Conservation (phyloP, 2,329 filamentous ascomycete species). For the Sarocladiaceae sp. region DNA sequence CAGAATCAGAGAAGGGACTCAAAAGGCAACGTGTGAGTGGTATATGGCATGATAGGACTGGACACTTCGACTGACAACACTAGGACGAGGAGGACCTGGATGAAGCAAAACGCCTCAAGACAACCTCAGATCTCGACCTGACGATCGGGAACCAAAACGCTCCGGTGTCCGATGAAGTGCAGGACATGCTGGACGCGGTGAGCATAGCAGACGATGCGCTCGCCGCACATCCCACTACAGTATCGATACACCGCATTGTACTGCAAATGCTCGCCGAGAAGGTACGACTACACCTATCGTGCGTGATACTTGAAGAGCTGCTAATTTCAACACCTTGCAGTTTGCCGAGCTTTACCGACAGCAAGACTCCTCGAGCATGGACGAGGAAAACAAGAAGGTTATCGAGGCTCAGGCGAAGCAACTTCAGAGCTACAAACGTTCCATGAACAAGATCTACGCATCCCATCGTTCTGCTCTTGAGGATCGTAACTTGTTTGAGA, state of each 20-base stretch:
- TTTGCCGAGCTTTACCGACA: constrained; percentile 23
- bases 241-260: constrained; percentile 22
- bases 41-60: background rate
- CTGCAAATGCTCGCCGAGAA: constrained; percentile 33
- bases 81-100: constrained; percentile 22
- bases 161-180: constrained; percentile 26
- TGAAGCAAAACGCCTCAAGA: constrained; percentile 19
- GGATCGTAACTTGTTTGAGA: constrained; percentile 43
- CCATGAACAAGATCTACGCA: constrained; percentile 37
- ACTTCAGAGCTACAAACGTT: constrained; percentile 38
- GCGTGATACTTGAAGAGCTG: no score
- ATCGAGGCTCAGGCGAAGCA: constrained; percentile 39
- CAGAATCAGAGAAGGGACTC: constrained; percentile 23
- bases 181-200: constrained; percentile 19
- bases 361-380: constrained; percentile 20
- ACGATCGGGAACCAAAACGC: constrained; percentile 10
- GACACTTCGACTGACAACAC: constrained; percentile 5
- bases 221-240: constrained; percentile 11
- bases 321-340: no score
- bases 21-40: constrained; percentile 44
- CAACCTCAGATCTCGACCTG: background rate
- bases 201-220: background rate
- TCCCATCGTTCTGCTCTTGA: constrained; percentile 43
- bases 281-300: constrained; percentile 19
- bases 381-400: constrained; percentile 31